Conservation (phyloP, 768 basidiomycete species). For the Tephrocybe sp. region DNA sequence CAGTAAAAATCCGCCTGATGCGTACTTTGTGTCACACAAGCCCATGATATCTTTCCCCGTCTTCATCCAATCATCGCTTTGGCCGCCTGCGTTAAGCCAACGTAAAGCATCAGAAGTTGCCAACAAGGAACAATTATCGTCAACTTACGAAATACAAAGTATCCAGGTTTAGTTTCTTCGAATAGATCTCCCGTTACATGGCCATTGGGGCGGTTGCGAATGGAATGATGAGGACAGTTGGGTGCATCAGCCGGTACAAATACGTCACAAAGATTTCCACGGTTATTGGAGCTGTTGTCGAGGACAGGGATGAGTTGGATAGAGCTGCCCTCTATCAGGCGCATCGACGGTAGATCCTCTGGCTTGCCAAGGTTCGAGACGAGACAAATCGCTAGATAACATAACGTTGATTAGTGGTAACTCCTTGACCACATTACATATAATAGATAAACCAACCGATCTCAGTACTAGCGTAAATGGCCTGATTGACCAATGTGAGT, state of each 20-base stretch:
- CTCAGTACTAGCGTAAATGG: constrained; percentile 12
- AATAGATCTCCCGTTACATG: constrained; percentile 12
- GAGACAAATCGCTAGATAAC: constrained; percentile 3
- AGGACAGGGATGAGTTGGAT: constrained; percentile 1
- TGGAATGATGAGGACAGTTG: constrained; percentile 9
- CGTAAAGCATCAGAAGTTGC: neutral
- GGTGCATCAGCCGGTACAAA: constrained; percentile 8
- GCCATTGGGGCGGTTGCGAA: constrained; percentile 7
- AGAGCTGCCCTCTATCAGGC: neutral
- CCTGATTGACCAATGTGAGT: constrained; percentile 3
- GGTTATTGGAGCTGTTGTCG: neutral
- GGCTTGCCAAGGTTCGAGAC: constrained; percentile 7
- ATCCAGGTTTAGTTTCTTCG: constrained; percentile 8
- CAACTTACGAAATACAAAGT: constrained; percentile 7
- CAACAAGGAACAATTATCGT: neutral
- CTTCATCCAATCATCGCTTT: constrained; percentile 14
- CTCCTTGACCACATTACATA: neutral
- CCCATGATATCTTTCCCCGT: neutral
- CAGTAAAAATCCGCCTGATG: neutral
- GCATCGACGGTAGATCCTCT: constrained; percentile 7
- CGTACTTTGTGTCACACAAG: constrained; percentile 10
- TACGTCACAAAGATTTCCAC: constrained; percentile 1
- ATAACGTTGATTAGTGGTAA: neutral
- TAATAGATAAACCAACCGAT: neutral
- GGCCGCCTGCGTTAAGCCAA: constrained; percentile 9